Evolutionary conservation across 1,139 yeast genomes (phyloP).

Genomic region (Nakaseomyces kungkrabaensis): DNA sequence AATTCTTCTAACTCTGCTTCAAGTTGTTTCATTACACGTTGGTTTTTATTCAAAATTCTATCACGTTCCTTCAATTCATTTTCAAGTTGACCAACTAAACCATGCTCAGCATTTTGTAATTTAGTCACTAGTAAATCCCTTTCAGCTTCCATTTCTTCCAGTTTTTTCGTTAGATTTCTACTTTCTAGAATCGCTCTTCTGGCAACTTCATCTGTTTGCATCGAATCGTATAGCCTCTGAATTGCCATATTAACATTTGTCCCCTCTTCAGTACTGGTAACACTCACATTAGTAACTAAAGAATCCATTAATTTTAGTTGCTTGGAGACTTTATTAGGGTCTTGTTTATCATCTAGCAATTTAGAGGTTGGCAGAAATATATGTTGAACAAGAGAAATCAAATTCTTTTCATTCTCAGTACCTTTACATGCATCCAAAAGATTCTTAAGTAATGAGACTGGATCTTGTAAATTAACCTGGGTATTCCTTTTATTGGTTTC

Average conservation of each 20-base stretch:
- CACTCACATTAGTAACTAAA: conserved; percentile 67
- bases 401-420: conserved; percentile 61
- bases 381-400: conserved; percentile 76
- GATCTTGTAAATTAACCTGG: conserved; percentile 60
- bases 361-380: conserved; percentile 43
- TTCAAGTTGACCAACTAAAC: conserved; percentile 61
- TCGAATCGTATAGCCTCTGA: conserved; percentile 63
- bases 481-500: conserved; percentile 52
- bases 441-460: conserved; percentile 57
- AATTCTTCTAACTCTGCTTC: conserved; percentile 60
- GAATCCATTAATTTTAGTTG: conserved; percentile 77
- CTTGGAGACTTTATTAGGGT: conserved; percentile 45
- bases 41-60: conserved; percentile 52
- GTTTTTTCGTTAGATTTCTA: conserved; percentile 52
- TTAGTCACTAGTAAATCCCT: conserved; percentile 69
- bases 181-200: conserved; percentile 68
- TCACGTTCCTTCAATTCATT: conserved; percentile 69
- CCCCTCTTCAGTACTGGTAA: conserved; percentile 59
- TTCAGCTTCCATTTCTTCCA: conserved; percentile 79
- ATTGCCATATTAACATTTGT: conserved; percentile 77
- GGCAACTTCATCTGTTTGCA: conserved; percentile 87
- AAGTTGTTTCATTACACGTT: conserved; percentile 57
- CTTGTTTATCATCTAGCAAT: conserved; percentile 42
- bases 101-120: conserved; percentile 74
- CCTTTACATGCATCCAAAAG: conserved; percentile 66